Percentiles rank a stretch among this genome's conserved stretches.
These are phyloP conservation scores for Conidiobolus incongruus DNA, from an alignment of 371 early-diverging fungal species.

Conservation along the genomic window DNA sequence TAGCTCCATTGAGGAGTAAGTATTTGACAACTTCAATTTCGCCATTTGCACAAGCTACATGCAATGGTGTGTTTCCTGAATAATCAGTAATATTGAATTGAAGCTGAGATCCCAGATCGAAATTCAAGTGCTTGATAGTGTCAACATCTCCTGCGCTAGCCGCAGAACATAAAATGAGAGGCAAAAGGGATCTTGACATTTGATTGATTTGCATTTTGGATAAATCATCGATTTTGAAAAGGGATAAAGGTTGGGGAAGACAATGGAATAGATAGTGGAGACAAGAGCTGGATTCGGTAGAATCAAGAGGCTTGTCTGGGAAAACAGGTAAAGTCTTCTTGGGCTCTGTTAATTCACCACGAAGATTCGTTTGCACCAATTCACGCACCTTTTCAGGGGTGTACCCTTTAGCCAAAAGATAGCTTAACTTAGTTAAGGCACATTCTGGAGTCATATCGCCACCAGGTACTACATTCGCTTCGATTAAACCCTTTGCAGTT, in stretches of 20 bases:
- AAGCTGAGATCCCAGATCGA: slow-evolving; percentile 10
- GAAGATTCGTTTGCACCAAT: slow-evolving; percentile 55
- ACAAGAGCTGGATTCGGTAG: slow-evolving; percentile 3
- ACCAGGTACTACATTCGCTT: slow-evolving; percentile 79
- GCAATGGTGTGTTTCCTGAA: slow-evolving; percentile 63
- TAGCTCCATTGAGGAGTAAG: slow-evolving; percentile 62
- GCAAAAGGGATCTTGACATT: slow-evolving; percentile 52
- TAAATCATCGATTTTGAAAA: slow-evolving; percentile 6
- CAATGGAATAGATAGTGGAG: too few relatives aligned
- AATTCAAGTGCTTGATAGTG: slow-evolving; percentile 36
- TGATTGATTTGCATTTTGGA: slow-evolving; percentile 11
- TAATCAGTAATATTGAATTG: slow-evolving; percentile 66
- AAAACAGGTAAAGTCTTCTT: too few relatives aligned
- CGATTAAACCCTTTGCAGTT: slow-evolving; percentile 62
- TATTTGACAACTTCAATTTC: slow-evolving; percentile 43
- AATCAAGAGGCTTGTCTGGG: too few relatives aligned
- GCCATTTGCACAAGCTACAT: slow-evolving; percentile 68
- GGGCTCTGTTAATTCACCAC: slow-evolving; percentile 96
- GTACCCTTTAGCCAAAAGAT: slow-evolving; percentile 44
- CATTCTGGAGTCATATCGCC: slow-evolving; percentile 95
- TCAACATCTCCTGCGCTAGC: slow-evolving; percentile 63
- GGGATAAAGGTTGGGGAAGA: too few relatives aligned
- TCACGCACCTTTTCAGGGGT: slow-evolving; percentile 43
- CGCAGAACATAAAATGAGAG: slow-evolving; percentile 70
- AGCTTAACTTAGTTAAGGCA: slow-evolving; percentile 84